Percentiles rank a stretch among this genome's conserved stretches.
These are phyloP conservation scores for Bothriochloa decipiens DNA, from an alignment of 176 grass and related monocot genomes.

Conservation along the genomic window DNA sequence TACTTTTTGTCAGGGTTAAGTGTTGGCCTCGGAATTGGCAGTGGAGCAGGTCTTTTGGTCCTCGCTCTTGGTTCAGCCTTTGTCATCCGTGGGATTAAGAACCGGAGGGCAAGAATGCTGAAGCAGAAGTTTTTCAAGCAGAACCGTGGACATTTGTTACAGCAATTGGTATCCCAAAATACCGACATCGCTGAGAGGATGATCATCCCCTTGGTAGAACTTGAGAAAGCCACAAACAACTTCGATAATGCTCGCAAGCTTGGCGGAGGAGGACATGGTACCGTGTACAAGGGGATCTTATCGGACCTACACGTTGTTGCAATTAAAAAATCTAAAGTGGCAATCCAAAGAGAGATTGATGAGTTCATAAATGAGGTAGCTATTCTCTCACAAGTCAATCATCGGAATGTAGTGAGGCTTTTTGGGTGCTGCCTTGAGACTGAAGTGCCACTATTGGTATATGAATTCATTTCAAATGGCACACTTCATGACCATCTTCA, in stretches of 20 bases:
- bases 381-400: constrained; percentile 64
- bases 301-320: constrained; percentile 42
- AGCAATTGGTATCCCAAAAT: constrained; percentile 52
- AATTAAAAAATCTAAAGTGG: constrained; percentile 61
- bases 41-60: constrained; percentile 38
- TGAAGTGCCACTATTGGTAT: constrained; percentile 52
- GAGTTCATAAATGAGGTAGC: constrained; percentile 68
- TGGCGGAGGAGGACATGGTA: constrained; percentile 49
- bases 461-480: constrained; percentile 64
- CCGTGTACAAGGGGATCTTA: constrained; percentile 61
- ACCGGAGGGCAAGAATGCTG: constrained; percentile 16
- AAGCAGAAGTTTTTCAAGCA: constrained; percentile 51
- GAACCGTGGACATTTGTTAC: constrained; percentile 48
- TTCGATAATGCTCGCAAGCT: background rate
- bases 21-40: constrained; percentile 52
- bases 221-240: constrained; percentile 33
- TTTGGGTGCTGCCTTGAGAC: constrained; percentile 70
- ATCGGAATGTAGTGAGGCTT: constrained; percentile 56
- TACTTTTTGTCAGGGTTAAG: constrained; percentile 39
- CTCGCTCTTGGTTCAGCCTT: constrained; percentile 31
- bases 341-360: constrained; percentile 48
- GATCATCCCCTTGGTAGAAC: constrained; percentile 48
- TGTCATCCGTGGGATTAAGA: constrained; percentile 33
- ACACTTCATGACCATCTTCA: constrained; percentile 57
- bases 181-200: constrained; percentile 58